Base-by-base conservation (phyloP, 257 asterid species). In the Anisodus acutangulus region DNA sequence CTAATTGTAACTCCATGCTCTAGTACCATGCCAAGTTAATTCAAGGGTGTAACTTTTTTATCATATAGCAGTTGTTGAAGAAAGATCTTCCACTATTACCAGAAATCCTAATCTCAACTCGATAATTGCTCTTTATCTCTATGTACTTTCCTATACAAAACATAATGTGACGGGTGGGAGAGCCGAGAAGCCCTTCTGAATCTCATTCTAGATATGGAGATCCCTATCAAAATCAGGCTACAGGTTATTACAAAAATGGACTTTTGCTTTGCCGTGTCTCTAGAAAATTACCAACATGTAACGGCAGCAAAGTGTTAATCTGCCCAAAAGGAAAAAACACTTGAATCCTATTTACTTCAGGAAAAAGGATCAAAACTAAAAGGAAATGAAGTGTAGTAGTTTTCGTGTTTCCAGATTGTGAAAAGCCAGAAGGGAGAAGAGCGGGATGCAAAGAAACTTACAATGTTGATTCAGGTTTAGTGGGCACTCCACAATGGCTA, bases 201-300 rank as follows among this genome's bases (percentile, higher is more conserved):
- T 53, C 49, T 78, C 64, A 78, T 26, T 78, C 49, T 78, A 31
- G 64, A 53, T 54, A 78, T 26, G 81, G 31, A 78, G 64, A 78
- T 53, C 64, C 49, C 62, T 12, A 22, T 78, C 81, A 53, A 26
- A 4, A 15, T 53, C 64, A 26, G 15, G 81, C 15, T 1, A 26
- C 67, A 66, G 49, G 68, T 84, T 82, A 82, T 84, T 83, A 54
- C 86, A 82, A 85, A 83, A 83, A 49, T 84, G 66, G 49, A 78
- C 47, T 57, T 31, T 51, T 84, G 62, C 80, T 63, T 39, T 22
- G 82, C 74, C 47, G 59, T 55, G 78, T 66, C 69, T 62, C 80
- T 31, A 9, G 78, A 54, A 59, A 69, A 79, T 11, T 39, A 47
- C 51, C 82, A 26, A 60, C 45, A 78, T 66, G 1, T 16, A 68